Evolutionary conservation across 1,139 yeast genomes (phyloP).

Genomic region (Yamadazyma atmosphaerica): DNA sequence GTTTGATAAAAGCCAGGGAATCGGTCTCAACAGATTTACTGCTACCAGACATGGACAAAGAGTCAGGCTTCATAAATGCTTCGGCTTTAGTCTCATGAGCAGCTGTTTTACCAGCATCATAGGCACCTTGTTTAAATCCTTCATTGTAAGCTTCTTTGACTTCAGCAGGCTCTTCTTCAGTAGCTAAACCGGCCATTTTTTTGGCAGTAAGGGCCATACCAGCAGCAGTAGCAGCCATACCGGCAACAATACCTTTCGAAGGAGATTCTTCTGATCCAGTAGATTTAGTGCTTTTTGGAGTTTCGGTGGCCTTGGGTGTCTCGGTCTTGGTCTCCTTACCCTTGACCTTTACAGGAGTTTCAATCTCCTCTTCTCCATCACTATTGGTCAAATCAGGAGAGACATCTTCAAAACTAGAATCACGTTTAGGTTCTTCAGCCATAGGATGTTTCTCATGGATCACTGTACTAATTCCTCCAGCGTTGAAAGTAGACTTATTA

Average conservation of each 20-base stretch:
- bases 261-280: too few relatives aligned
- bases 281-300: too few relatives aligned
- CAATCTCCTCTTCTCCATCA: conserved; percentile 9
- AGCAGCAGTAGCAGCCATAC: conserved; percentile 14
- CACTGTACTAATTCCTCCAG: conserved; percentile 20
- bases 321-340: too few relatives aligned
- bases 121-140: conserved; percentile 14
- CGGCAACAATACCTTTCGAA: conserved; percentile 14
- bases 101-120: conserved; percentile 10
- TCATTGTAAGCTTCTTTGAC: conserved; percentile 12
- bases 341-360: conserved; percentile 9
- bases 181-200: conserved; percentile 5
- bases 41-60: background rate
- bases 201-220: conserved; percentile 9
- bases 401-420: conserved; percentile 6
- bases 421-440: background rate
- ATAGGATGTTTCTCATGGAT: conserved; percentile 4
- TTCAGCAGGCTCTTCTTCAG: conserved; percentile 8
- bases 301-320: too few relatives aligned
- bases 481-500: conserved; percentile 34
- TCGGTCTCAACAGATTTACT: conserved; percentile 1
- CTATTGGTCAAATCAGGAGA: conserved; percentile 11
- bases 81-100: conserved; percentile 1
- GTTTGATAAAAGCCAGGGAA: conserved; percentile 8
- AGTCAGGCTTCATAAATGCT: conserved; percentile 1